Evolutionary conservation across 1,139 yeast species (phyloP).

Genomic region (Pichia sp.): DNA sequence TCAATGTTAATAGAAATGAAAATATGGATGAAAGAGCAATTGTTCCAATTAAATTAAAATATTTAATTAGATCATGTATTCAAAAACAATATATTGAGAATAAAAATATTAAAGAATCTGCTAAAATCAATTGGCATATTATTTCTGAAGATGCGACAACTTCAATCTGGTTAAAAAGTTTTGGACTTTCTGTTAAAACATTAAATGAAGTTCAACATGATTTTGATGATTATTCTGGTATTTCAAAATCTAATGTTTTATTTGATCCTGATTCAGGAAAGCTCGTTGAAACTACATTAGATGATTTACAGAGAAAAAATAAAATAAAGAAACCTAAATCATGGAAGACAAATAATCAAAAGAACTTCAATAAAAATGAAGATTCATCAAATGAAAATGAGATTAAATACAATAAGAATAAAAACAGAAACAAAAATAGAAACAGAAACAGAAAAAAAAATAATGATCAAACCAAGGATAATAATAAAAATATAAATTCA

Average conservation of each 20-base stretch:
- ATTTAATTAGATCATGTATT: slow-evolving; percentile 45
- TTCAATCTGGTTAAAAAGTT: slow-evolving; percentile 49
- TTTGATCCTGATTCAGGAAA: slow-evolving; percentile 13
- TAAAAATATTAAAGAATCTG: slow-evolving; percentile 9
- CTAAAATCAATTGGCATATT: slow-evolving; percentile 40
- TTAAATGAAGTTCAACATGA: slow-evolving; percentile 45
- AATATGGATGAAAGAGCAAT: slow-evolving; percentile 31
- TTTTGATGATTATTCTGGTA: slow-evolving; percentile 13
- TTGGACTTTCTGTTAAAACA: slow-evolving; percentile 45
- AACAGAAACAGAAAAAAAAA: slow-evolving; percentile 27
- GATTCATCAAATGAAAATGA: neutral
- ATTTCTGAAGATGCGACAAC: slow-evolving; percentile 51
- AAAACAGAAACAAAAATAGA: neutral
- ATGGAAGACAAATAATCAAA: neutral
- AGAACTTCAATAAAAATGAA: neutral
- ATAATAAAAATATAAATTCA: neutral
- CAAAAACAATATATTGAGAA: slow-evolving; percentile 39
- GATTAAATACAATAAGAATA: neutral
- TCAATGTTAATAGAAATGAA: neutral
- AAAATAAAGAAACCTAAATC: neutral
- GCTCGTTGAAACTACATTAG: slow-evolving; percentile 2
- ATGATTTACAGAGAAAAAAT: neutral
- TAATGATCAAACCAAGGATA: neutral
- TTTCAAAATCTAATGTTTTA: slow-evolving; percentile 5
- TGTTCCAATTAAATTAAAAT: slow-evolving; percentile 45